Base-by-base conservation (phyloP, 1,139 yeast species). In the Sugiyamaella neomexicana region DNA sequence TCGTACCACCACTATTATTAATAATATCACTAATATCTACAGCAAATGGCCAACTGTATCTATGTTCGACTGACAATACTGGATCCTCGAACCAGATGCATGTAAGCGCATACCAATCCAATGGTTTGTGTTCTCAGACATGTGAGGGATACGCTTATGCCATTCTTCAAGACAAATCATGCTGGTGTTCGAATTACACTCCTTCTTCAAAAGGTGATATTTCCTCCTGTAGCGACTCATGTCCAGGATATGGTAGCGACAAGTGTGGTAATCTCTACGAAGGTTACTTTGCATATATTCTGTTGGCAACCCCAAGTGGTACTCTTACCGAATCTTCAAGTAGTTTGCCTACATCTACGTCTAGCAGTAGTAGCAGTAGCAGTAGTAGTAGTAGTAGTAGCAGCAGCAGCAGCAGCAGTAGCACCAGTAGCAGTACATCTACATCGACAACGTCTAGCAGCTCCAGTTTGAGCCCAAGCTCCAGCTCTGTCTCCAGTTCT, bases 181-280 rank as follows among this genome's bases (percentile, higher is more conserved):
- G 90, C 68, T 85, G 84, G 81, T 85, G 90, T 65, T 76, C 86
- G 9, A 75, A 83, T 63, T 65, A 68, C 37, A 69, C 78, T 3
- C 88, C 89, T 0, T 73, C 65, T 1, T 63, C 65, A 29, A 71
- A 79, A 1, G 46, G 61, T 7, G 51, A 58, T 32, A 68, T 70
- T 1, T 62, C 65, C 37, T 60, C 74, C 23, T 85, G 90, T 69
- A 64, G 71, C 40, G 68, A 66, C 2, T 63, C 68, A 1, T 85
- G 90, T 68, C 86, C 86, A 0, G 84, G 83, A 0, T 80, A 65
- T 60, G 74, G 74, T 0, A 50, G 55, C 9, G 83, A 80, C 59
- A 58, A 61, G 39, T 80, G 83, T 60, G 83, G 82, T 3, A 71
- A 69, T 58, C 41, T 56, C 5, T 62, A 58, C 10, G 59, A 72